Evolutionary conservation across 768 basidiomycete species (phyloP).

Genomic region (Lentinus tigrinus): DNA sequence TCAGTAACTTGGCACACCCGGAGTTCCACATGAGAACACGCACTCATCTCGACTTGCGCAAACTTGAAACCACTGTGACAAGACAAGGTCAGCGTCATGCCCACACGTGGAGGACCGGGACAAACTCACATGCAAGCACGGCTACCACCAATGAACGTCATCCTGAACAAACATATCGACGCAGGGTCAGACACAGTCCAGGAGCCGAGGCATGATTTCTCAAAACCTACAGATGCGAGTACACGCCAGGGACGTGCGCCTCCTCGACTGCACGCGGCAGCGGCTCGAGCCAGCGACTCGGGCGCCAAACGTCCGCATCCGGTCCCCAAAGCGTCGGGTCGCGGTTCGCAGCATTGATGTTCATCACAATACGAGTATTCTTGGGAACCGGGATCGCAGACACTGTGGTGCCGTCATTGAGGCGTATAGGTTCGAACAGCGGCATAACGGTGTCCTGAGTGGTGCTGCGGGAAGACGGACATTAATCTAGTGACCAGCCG

Average conservation of each 20-base stretch:
- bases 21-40: not conserved
- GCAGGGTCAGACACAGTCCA: not conserved
- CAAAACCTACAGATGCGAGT: slow-evolving; percentile 19
- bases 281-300: slow-evolving; percentile 23
- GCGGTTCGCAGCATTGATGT: slow-evolving; percentile 9
- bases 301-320: slow-evolving; percentile 20
- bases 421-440: slow-evolving; percentile 37
- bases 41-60: slow-evolving; percentile 18
- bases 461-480: slow-evolving; percentile 25
- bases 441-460: slow-evolving; percentile 40
- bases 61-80: slow-evolving; percentile 17
- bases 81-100: not conserved
- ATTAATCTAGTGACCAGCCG: too few relatives aligned
- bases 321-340: slow-evolving; percentile 17
- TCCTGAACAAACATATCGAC: not conserved
- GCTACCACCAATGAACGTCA: slow-evolving; percentile 18
- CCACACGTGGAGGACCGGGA: not conserved
- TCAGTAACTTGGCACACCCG: not conserved
- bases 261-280: slow-evolving; percentile 18
- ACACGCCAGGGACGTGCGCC: slow-evolving; percentile 17
- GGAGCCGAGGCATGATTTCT: too few relatives aligned
- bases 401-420: slow-evolving; percentile 36
- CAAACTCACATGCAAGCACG: slow-evolving; percentile 15
- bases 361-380: slow-evolving; percentile 16
- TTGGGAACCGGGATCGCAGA: slow-evolving; percentile 38